These are phyloP conservation scores for Fusarium napiforme DNA, from an alignment of 2,329 filamentous ascomycete genomes.

Conservation along the genomic window DNA sequence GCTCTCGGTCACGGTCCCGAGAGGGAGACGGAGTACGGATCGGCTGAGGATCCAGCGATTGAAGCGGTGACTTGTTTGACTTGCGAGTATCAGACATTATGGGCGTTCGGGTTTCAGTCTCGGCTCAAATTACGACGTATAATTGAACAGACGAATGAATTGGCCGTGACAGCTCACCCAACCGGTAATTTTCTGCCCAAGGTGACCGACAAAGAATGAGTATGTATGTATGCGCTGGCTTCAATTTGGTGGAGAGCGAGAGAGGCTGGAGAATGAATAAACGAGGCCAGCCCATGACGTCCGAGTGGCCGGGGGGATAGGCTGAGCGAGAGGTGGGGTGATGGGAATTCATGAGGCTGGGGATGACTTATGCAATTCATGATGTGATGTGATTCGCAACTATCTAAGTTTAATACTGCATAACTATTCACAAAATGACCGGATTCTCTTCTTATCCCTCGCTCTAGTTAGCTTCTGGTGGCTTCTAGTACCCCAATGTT, in stretches of 20 bases:
- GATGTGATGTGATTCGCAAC: slow-evolving; percentile 13
- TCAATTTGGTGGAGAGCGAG: slow-evolving; percentile 24
- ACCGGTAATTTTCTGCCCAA: slow-evolving; percentile 9
- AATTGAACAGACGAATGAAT: not conserved
- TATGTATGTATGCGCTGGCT: slow-evolving; percentile 32
- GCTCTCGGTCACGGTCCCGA: slow-evolving; percentile 18
- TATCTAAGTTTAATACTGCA: slow-evolving; percentile 12
- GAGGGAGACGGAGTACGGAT: slow-evolving; percentile 42
- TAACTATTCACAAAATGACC: slow-evolving; percentile 18
- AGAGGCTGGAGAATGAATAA: slow-evolving; percentile 40
- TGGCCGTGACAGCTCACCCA: not conserved
- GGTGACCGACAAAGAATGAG: slow-evolving; percentile 8
- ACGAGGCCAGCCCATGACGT: slow-evolving; percentile 41
- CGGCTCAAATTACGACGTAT: not conserved
- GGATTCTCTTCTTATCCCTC: not conserved
- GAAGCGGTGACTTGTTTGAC: slow-evolving; percentile 40
- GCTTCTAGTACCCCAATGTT: slow-evolving; percentile 23
- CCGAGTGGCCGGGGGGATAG: slow-evolving; percentile 32
- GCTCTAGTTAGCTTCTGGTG: not conserved
- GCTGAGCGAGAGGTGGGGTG: slow-evolving; percentile 30
- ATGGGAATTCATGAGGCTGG: slow-evolving; percentile 40
- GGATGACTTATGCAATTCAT: slow-evolving; percentile 37
- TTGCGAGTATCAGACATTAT: slow-evolving; percentile 36
- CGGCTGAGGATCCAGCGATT: slow-evolving; percentile 45
- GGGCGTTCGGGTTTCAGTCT: not conserved